phyloP scores from a whole-genome alignment of 2,329 filamentous ascomycete species.

The Monilinia fructicola region DNA sequence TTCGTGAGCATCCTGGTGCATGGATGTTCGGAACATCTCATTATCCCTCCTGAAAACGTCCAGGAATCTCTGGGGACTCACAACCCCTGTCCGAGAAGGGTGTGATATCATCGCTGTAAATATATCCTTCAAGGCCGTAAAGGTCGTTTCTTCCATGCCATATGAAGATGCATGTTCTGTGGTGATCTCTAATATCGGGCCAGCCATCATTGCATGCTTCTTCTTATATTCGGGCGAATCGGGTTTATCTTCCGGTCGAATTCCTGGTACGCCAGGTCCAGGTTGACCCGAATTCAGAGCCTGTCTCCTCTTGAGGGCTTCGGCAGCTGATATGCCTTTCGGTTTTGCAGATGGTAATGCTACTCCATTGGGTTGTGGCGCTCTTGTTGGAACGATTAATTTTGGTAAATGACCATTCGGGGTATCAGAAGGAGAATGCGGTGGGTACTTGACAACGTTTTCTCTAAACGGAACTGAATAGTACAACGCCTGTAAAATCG shows the following conservation, averaged over 20 bases:
- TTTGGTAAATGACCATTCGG: constrained; percentile 59
- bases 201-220: constrained; percentile 85
- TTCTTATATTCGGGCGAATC: constrained; percentile 98
- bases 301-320: constrained; percentile 57
- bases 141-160: constrained; percentile 92
- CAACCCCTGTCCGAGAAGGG: constrained; percentile 78
- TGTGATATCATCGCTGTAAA: constrained; percentile 87
- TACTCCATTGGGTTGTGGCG: constrained; percentile 48
- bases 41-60: constrained; percentile 93
- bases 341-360: constrained; percentile 50
- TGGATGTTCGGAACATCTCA: constrained; percentile 94
- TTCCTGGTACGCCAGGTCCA: constrained; percentile 49
- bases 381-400: constrained; percentile 60
- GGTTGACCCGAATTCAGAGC: constrained; percentile 55
- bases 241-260: constrained; percentile 82
- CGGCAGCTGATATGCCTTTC: constrained; percentile 55
- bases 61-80: constrained; percentile 88
- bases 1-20: constrained; percentile 98
- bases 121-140: constrained; percentile 93
- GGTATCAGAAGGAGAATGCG: constrained; percentile 66
- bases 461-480: constrained; percentile 93
- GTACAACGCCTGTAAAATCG: constrained; percentile 94
- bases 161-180: constrained; percentile 78
- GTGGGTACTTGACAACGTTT: constrained; percentile 88
- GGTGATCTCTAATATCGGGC: constrained; percentile 81